These are phyloP conservation scores for Hyphodiscus sp. DNA, from an alignment of 2,329 filamentous ascomycete genomes.

Conservation along the genomic window DNA sequence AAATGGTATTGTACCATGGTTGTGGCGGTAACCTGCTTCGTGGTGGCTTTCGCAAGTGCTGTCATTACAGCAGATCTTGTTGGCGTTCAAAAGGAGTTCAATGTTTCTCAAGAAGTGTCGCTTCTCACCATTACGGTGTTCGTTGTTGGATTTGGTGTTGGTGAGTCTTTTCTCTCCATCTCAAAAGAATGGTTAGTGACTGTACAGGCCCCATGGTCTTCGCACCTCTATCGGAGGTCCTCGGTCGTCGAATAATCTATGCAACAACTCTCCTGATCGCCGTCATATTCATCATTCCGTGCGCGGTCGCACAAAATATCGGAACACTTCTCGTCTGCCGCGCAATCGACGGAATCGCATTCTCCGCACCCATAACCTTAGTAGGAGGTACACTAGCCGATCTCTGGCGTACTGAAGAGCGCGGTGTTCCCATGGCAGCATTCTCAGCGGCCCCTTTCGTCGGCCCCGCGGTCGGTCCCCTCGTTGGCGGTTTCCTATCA, in stretches of 20 bases:
- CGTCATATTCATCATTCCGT: conserved; percentile 74
- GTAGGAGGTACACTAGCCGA: conserved; percentile 79
- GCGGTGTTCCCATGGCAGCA: conserved; percentile 80
- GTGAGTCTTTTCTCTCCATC: conserved; percentile 33
- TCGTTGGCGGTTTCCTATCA: conserved; percentile 70
- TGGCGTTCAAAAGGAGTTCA: conserved; percentile 57
- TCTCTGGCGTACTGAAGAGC: conserved; percentile 77
- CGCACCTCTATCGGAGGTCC: conserved; percentile 70
- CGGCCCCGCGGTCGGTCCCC: conserved; percentile 69
- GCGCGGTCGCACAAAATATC: conserved; percentile 70
- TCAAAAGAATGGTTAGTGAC: conserved; percentile 5
- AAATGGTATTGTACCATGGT: conserved; percentile 88
- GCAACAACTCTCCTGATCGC: conserved; percentile 41
- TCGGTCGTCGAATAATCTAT: conserved; percentile 67
- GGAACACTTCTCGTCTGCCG: conserved; percentile 69
- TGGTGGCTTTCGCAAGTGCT: conserved; percentile 56
- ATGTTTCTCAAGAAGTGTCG: conserved; percentile 65
- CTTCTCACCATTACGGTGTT: conserved; percentile 70
- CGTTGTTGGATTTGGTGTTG: conserved; percentile 75
- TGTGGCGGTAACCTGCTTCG: conserved; percentile 69
- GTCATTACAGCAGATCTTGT: conserved; percentile 72
- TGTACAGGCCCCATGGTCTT: conserved; percentile 64
- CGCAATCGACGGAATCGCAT: conserved; percentile 74
- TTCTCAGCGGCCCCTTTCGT: conserved; percentile 80
- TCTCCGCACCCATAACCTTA: conserved; percentile 80